Percentiles rank a stretch among this genome's conserved stretches.
Conservation (phyloP, 2,329 filamentous ascomycete genomes). For the Fusarium nisikadoi region DNA sequence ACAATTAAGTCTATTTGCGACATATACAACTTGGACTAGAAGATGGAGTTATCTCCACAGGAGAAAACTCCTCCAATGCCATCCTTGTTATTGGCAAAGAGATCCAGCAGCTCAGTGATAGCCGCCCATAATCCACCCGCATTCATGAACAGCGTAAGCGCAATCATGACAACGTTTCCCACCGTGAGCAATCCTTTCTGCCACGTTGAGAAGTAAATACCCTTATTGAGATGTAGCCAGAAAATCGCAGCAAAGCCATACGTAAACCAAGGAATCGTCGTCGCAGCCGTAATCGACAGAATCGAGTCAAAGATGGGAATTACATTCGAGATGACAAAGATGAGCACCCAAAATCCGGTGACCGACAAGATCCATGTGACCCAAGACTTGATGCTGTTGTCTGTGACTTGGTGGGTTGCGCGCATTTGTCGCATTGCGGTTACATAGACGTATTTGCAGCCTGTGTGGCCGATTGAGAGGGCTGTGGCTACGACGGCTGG, state of each 20-base stretch:
- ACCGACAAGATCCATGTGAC: constrained; percentile 40
- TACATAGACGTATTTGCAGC: constrained; percentile 43
- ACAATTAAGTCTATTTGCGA: not conserved
- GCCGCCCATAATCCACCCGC: constrained; percentile 41
- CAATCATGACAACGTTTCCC: constrained; percentile 36
- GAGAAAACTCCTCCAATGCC: constrained; percentile 37
- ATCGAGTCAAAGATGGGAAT: constrained; percentile 47
- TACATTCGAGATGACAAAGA: constrained; percentile 43
- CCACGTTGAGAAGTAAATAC: constrained; percentile 30
- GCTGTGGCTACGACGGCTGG: constrained; percentile 41
- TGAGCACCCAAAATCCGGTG: constrained; percentile 38
- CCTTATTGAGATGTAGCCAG: constrained; percentile 41
- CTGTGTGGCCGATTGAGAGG: constrained; percentile 41
- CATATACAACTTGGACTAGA: not conserved
- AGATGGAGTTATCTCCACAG: constrained; percentile 37
- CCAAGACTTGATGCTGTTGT: constrained; percentile 43
- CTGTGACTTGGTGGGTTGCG: constrained; percentile 31
- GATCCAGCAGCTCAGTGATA: constrained; percentile 37
- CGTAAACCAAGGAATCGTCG: constrained; percentile 43
- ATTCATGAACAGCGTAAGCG: constrained; percentile 39
- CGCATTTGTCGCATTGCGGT: constrained; percentile 31
- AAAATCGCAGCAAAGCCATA: constrained; percentile 41
- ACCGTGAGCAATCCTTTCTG: constrained; percentile 31
- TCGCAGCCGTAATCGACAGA: constrained; percentile 41
- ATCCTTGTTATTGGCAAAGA: constrained; percentile 23